phyloP scores from a whole-genome alignment of 495 filamentous ascomycete species.

The Chaetomium cochliodes region DNA sequence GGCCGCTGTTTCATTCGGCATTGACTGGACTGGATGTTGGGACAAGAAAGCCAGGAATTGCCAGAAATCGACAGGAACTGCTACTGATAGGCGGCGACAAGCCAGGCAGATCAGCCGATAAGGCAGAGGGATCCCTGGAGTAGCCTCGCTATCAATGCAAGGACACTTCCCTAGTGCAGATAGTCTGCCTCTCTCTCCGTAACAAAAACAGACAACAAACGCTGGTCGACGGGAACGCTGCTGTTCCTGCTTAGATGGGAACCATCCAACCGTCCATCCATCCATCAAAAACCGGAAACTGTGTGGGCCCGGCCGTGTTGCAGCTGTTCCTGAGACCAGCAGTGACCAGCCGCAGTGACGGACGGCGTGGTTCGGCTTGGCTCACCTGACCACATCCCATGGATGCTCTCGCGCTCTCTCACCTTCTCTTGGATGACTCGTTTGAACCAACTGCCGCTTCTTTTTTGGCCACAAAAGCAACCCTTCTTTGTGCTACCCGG shows the following conservation, averaged over 20 bases:
- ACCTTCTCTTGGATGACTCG: background rate
- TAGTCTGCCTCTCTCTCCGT: background rate
- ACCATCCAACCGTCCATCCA: too few relatives aligned
- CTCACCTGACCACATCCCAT: conserved; percentile 26
- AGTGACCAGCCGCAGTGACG: conserved; percentile 16
- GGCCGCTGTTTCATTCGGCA: conserved; percentile 5
- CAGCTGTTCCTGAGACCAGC: conserved; percentile 22
- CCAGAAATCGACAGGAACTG: background rate
- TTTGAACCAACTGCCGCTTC: background rate
- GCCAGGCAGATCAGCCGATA: background rate
- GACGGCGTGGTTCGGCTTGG: conserved; percentile 12
- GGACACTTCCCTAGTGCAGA: background rate
- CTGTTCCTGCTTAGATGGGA: too few relatives aligned
- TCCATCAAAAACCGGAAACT: background rate
- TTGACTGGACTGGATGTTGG: background rate
- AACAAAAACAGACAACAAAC: conserved; percentile 1
- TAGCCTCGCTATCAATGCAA: background rate
- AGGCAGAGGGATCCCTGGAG: background rate
- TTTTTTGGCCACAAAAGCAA: background rate
- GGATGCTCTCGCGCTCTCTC: too few relatives aligned
- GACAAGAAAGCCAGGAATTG: background rate
- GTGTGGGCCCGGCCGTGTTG: conserved; percentile 8
- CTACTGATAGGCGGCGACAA: background rate
- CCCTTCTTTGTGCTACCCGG: background rate
- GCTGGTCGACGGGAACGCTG: too few relatives aligned